phyloP scores from a whole-genome alignment of 768 basidiomycete species.

The Boletellus sp. region DNA sequence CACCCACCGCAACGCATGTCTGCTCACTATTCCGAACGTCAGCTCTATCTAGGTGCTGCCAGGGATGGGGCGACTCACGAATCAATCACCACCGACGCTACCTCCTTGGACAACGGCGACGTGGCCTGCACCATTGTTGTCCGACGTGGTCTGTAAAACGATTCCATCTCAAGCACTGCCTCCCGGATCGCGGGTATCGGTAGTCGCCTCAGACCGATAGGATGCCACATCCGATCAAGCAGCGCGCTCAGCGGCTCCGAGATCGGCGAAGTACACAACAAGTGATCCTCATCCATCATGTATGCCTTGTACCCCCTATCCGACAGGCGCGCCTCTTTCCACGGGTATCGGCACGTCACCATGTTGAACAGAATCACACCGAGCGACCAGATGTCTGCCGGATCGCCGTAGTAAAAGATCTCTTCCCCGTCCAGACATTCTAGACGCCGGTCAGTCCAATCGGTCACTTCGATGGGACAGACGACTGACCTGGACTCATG shows the following conservation, averaged over 20 bases:
- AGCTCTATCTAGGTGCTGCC: neutral
- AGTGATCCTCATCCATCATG: neutral
- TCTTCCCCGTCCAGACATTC: conserved; percentile 53
- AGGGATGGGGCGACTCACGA: conserved; percentile 7
- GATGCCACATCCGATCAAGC: conserved; percentile 15
- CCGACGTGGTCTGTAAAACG: conserved; percentile 5
- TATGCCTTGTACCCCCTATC: conserved; percentile 6
- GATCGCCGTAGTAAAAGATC: conserved; percentile 12
- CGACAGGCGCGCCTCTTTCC: conserved; percentile 8
- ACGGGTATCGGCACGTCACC: conserved; percentile 48
- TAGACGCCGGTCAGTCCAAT: conserved; percentile 23
- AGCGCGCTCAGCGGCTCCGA: conserved; percentile 9
- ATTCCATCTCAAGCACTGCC: conserved; percentile 12
- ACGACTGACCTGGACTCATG: conserved; percentile 66
- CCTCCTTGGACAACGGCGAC: neutral
- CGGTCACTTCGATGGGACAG: neutral
- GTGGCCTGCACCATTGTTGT: neutral
- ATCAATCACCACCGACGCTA: conserved; percentile 1
- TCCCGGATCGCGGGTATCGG: conserved; percentile 19
- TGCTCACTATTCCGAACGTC: conserved; percentile 7
- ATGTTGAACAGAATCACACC: conserved; percentile 85
- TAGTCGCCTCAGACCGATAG: conserved; percentile 6
- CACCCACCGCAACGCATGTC: conserved; percentile 4
- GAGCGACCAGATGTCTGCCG: conserved; percentile 64
- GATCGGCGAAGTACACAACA: conserved; percentile 5